Evolutionary conservation across 345 rosid genomes (phyloP).

Genomic region (Eutrema heterophyllum): DNA sequence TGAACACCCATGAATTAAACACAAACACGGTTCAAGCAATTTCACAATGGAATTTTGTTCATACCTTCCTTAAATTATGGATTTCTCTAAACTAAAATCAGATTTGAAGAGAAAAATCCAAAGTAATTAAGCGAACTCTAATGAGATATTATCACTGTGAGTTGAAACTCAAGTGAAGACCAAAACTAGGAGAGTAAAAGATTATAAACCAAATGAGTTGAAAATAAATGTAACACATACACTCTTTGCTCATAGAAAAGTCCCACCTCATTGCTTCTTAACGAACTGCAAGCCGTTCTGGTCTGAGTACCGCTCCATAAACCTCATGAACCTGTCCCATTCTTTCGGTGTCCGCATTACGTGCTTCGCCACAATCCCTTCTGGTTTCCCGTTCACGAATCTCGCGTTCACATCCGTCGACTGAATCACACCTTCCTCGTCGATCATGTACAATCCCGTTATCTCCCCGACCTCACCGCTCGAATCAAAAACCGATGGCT

Average conservation of each 20-base stretch:
- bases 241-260: slow-evolving; percentile 19
- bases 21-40: not conserved
- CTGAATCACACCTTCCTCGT: slow-evolving; percentile 90
- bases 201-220: slow-evolving; percentile 4
- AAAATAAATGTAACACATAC: slow-evolving; percentile 2
- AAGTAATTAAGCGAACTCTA: not conserved
- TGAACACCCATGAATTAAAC: not conserved
- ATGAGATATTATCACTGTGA: not conserved
- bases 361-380: slow-evolving; percentile 78
- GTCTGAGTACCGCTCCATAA: slow-evolving; percentile 90
- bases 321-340: slow-evolving; percentile 98
- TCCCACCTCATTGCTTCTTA: slow-evolving; percentile 48
- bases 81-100: not conserved
- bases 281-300: slow-evolving; percentile 81
- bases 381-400: slow-evolving; percentile 85
- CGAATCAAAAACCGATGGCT: slow-evolving; percentile 88
- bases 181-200: slow-evolving; percentile 5
- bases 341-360: slow-evolving; percentile 76
- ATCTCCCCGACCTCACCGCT: slow-evolving; percentile 88
- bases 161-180: slow-evolving; percentile 3
- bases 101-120: not conserved
- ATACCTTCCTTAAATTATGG: not conserved
- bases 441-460: slow-evolving; percentile 94
- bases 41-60: not conserved
- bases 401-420: slow-evolving; percentile 92